phyloP scores from a whole-genome alignment of 257 asterid genomes.

The Capsicum baccatum region DNA sequence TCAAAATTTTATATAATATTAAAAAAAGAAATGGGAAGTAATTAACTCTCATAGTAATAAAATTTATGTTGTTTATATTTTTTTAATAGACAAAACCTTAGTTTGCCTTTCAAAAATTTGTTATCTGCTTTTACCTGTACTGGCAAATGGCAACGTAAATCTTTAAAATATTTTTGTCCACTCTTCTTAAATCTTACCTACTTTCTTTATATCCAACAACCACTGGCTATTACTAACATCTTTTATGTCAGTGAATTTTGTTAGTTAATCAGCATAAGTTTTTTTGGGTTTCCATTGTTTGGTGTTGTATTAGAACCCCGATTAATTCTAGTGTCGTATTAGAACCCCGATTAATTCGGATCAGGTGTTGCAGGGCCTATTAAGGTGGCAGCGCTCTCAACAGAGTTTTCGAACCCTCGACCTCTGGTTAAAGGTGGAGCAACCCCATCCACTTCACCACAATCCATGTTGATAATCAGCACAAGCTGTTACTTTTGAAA shows the following conservation, averaged over 20 bases:
- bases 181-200: background rate
- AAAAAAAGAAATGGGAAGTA: too few relatives aligned
- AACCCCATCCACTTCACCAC: too few relatives aligned
- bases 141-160: background rate
- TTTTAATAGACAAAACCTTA: background rate
- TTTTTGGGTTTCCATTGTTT: too few relatives aligned
- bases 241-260: background rate
- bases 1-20: too few relatives aligned
- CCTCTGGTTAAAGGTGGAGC: too few relatives aligned
- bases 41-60: too few relatives aligned
- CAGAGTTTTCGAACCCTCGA: too few relatives aligned
- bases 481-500: background rate
- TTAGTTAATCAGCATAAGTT: background rate
- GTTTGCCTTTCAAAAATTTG: background rate
- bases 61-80: too few relatives aligned
- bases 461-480: background rate
- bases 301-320: too few relatives aligned
- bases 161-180: background rate
- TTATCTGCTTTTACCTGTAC: background rate
- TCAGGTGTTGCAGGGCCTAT: too few relatives aligned
- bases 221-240: background rate
- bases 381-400: too few relatives aligned
- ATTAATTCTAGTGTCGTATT: too few relatives aligned
- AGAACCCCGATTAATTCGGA: rapidly evolving
- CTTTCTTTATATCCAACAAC: background rate